Percentiles rank a stretch among this genome's conserved stretches.
Evolutionary conservation across 768 basidiomycete species (phyloP).

Genomic region (Boletus pseudo-olivaceus): DNA sequence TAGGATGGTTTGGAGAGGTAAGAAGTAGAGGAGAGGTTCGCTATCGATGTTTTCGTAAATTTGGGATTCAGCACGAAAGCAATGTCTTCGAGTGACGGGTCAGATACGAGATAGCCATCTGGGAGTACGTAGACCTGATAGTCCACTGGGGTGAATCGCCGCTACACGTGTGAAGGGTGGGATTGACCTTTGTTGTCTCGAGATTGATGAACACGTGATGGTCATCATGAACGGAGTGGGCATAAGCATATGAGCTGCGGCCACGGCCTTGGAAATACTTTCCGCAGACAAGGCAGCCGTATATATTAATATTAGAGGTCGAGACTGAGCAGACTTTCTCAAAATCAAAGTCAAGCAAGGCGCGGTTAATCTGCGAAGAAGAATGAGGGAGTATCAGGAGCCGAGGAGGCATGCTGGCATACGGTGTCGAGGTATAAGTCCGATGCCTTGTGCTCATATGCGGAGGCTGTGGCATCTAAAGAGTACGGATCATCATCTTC

Average conservation of each 20-base stretch:
- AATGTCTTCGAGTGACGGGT: slow-evolving; percentile 96
- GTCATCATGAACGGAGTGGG: slow-evolving; percentile 96
- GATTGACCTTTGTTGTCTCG: slow-evolving; percentile 74
- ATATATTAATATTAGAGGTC: slow-evolving; percentile 93
- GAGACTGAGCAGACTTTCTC: slow-evolving; percentile 99
- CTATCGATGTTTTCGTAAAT: slow-evolving; percentile 64
- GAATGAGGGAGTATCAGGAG: slow-evolving; percentile 18
- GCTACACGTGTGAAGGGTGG: slow-evolving; percentile 15
- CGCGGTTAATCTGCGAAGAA: slow-evolving; percentile 75
- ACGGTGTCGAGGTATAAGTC: slow-evolving; percentile 96
- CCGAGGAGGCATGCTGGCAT: slow-evolving; percentile 32
- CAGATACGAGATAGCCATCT: slow-evolving; percentile 94
- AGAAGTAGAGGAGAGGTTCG: slow-evolving; percentile 52
- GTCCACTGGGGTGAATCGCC: slow-evolving; percentile 14
- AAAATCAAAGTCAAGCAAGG: slow-evolving; percentile 94
- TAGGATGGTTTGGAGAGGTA: slow-evolving; percentile 74
- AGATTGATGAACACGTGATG: slow-evolving; percentile 99
- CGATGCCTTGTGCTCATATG: slow-evolving; percentile 46
- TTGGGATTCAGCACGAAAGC: slow-evolving; percentile 83
- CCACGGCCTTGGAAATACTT: slow-evolving; percentile 99
- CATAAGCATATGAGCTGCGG: slow-evolving; percentile 89
- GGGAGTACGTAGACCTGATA: slow-evolving; percentile 92
- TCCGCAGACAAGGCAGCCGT: slow-evolving; percentile 95
- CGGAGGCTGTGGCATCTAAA: slow-evolving; percentile 21
- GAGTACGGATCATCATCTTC: slow-evolving; percentile 29